Conservation (phyloP, 192 early-diverging fungal genomes). For the Coemansia furcata region DNA sequence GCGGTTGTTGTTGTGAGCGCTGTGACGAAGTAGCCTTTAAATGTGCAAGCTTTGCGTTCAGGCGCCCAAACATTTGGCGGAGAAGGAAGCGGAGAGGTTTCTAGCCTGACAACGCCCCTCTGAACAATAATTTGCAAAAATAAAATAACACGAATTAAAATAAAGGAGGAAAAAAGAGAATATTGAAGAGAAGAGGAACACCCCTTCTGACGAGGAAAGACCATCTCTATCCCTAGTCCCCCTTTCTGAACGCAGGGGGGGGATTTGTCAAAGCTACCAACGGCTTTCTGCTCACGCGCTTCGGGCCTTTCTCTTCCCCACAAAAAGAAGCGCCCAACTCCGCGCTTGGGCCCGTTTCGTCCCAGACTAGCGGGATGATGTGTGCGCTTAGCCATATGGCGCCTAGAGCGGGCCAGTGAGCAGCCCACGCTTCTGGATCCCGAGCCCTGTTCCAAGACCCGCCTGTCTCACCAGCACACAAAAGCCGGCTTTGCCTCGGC, state of each 20-base stretch:
- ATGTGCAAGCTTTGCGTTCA: constrained; percentile 54
- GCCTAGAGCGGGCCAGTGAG: neutral
- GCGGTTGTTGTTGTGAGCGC: constrained; percentile 30
- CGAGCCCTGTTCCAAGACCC: neutral
- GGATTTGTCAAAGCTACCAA: neutral
- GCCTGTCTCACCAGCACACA: neutral
- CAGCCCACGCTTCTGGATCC: neutral
- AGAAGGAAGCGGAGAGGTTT: neutral
- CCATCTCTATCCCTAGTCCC: constrained; percentile 2
- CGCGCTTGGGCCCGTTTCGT: neutral
- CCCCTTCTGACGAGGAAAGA: neutral
- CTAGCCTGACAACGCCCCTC: neutral
- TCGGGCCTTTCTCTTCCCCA: constrained; percentile 4
- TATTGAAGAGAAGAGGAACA: neutral
- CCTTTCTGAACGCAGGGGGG: constrained; percentile 2
- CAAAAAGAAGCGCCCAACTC: neutral
- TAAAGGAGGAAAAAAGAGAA: neutral
- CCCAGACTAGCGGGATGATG: neutral
- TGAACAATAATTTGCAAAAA: neutral
- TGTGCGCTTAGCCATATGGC: too few relatives aligned
- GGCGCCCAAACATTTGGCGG: constrained; percentile 52
- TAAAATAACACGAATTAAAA: neutral
- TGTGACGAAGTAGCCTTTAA: constrained; percentile 44
- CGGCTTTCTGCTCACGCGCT: constrained; percentile 3
- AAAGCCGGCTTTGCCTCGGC: neutral